A percentile compares a stretch with the other conserved stretches of the same genome.
These are phyloP conservation scores for Beauveria varroae DNA, from an alignment of 2,329 filamentous ascomycete genomes.

Conservation along the genomic window DNA sequence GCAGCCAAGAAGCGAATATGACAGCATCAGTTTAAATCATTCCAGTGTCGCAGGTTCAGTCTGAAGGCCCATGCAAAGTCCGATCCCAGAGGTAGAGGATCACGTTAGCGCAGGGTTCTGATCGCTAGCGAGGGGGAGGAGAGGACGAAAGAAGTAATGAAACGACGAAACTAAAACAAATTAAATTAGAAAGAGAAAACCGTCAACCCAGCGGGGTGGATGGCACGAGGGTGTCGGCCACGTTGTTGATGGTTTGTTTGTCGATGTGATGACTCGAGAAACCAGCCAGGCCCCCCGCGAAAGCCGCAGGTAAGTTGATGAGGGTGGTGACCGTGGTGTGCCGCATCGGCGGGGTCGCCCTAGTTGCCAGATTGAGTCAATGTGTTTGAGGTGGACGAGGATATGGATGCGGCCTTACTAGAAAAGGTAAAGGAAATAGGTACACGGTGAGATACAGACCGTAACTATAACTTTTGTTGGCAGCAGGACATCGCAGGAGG, in stretches of 20 bases:
- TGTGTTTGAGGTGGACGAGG: background rate
- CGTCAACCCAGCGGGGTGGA: too few relatives aligned
- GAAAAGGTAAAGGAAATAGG: too few relatives aligned
- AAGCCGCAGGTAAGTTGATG: background rate
- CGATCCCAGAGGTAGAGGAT: background rate
- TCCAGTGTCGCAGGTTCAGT: conserved; percentile 2
- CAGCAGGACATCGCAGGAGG: too few relatives aligned
- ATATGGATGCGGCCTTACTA: too few relatives aligned
- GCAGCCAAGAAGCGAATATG: background rate
- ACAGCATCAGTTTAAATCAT: background rate
- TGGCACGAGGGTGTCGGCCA: background rate
- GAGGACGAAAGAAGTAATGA: background rate
- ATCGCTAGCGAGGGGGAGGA: background rate
- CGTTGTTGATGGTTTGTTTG: background rate
- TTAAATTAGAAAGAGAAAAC: too few relatives aligned
- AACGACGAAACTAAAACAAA: background rate
- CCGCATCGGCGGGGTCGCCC: too few relatives aligned
- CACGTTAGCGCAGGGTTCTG: background rate
- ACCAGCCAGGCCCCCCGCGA: background rate
- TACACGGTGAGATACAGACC: too few relatives aligned
- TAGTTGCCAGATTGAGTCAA: background rate
- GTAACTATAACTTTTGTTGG: too few relatives aligned
- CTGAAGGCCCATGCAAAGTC: background rate
- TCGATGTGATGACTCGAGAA: background rate
- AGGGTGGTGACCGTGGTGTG: too few relatives aligned